Percentiles rank a stretch among this genome's conserved stretches.
These are phyloP conservation scores for Pyrenochaeta sp. DNA, from an alignment of 2,329 filamentous ascomycete species.

Conservation along the genomic window DNA sequence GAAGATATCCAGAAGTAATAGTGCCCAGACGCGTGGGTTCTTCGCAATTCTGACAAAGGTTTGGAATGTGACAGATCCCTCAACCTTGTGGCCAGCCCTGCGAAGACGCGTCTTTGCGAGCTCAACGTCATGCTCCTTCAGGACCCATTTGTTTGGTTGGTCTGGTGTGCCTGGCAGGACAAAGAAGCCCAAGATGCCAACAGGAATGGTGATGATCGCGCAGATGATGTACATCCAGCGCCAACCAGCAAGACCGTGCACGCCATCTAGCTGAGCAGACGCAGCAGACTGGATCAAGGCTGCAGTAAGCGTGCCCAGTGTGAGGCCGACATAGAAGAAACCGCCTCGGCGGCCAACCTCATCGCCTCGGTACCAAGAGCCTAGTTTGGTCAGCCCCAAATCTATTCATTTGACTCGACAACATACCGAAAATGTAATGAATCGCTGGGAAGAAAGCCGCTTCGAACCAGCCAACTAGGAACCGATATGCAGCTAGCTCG, in stretches of 20 bases:
- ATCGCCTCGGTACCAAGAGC: slow-evolving; percentile 59
- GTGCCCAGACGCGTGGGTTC: slow-evolving; percentile 59
- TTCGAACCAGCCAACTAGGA: slow-evolving; percentile 64
- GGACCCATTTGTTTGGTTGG: slow-evolving; percentile 57
- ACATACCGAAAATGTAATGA: slow-evolving; percentile 36
- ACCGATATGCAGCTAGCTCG: slow-evolving; percentile 62
- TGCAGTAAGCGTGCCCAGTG: slow-evolving; percentile 61
- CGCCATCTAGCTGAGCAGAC: slow-evolving; percentile 63
- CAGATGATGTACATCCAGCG: slow-evolving; percentile 48
- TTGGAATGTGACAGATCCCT: slow-evolving; percentile 26
- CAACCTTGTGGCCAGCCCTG: slow-evolving; percentile 50
- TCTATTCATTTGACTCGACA: background rate
- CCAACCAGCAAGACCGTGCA: slow-evolving; percentile 51
- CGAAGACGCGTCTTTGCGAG: slow-evolving; percentile 57
- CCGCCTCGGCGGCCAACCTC: slow-evolving; percentile 57
- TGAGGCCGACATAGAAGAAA: slow-evolving; percentile 61
- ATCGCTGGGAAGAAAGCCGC: slow-evolving; percentile 51
- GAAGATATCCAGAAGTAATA: slow-evolving; percentile 61
- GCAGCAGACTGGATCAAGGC: slow-evolving; percentile 54
- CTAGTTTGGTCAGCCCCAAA: slow-evolving; percentile 21
- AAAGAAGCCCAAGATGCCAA: slow-evolving; percentile 60
- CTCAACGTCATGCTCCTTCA: slow-evolving; percentile 57
- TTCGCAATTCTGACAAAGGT: slow-evolving; percentile 31
- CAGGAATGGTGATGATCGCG: slow-evolving; percentile 62
- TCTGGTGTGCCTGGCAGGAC: slow-evolving; percentile 61